Conservation (phyloP, 768 basidiomycete species). For the Leccinum barrowsii region DNA sequence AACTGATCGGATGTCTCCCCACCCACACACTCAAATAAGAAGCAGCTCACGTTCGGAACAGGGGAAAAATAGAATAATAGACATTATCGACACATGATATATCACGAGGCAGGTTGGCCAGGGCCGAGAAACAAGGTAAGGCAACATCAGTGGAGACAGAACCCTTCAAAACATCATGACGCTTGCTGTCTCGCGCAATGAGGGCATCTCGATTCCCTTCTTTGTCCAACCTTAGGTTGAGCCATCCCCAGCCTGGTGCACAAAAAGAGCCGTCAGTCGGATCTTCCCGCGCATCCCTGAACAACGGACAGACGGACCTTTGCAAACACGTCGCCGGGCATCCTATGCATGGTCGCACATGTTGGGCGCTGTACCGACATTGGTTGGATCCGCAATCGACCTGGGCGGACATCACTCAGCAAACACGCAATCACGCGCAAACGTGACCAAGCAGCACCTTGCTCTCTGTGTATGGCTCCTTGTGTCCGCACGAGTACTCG, state of each 20-base stretch:
- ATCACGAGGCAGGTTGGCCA: neutral
- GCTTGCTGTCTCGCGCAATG: slow-evolving; percentile 19
- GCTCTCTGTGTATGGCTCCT: slow-evolving; percentile 26
- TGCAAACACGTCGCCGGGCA: slow-evolving; percentile 41
- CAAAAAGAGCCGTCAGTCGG: slow-evolving; percentile 13
- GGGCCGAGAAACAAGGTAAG: neutral
- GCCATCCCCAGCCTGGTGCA: slow-evolving; percentile 23
- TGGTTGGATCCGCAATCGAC: slow-evolving; percentile 39
- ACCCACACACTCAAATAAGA: neutral
- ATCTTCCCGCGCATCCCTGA: slow-evolving; percentile 1
- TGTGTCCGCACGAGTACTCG: slow-evolving; percentile 38
- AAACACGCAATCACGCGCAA: slow-evolving; percentile 23
- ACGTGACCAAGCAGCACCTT: slow-evolving; percentile 27
- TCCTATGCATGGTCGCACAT: slow-evolving; percentile 32
- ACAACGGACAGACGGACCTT: slow-evolving; percentile 28
- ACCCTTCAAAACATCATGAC: slow-evolving; percentile 2
- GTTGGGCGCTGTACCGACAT: slow-evolving; percentile 43
- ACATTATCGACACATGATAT: slow-evolving; percentile 15
- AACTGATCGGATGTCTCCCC: slow-evolving; percentile 10
- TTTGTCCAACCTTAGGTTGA: slow-evolving; percentile 16
- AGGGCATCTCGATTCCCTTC: slow-evolving; percentile 17
- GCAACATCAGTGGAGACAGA: neutral
- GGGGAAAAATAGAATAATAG: slow-evolving; percentile 19
- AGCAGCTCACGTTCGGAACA: neutral
- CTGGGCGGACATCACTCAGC: slow-evolving; percentile 22